Percentiles rank a stretch among this genome's conserved stretches.
Evolutionary conservation across 2,329 filamentous ascomycete species (phyloP).

Genomic region (Pyricularia grisea): DNA sequence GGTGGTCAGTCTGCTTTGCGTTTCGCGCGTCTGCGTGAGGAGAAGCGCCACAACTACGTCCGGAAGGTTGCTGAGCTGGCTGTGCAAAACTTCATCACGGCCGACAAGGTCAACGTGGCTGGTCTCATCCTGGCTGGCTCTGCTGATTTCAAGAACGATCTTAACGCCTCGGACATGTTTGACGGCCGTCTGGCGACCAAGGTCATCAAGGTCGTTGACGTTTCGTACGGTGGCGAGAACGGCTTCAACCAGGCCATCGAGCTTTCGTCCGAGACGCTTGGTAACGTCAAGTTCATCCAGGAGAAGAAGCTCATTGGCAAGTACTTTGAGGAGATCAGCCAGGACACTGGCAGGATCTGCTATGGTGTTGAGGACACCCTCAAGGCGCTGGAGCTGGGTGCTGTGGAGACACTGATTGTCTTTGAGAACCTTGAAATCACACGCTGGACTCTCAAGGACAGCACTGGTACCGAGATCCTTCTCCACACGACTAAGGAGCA

Average conservation of each 20-base stretch:
- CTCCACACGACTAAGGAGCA: conserved; percentile 84
- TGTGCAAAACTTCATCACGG: conserved; percentile 97
- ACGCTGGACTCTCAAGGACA: conserved; percentile 81
- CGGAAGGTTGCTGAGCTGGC: conserved; percentile 97
- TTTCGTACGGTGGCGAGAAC: conserved; percentile 98
- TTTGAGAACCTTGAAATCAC: conserved; percentile 96
- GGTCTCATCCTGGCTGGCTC: conserved; percentile 93
- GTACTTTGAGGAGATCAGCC: conserved; percentile 98
- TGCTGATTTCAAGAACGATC: conserved; percentile 98
- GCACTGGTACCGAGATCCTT: conserved; percentile 60
- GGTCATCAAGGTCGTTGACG: conserved; percentile 99
- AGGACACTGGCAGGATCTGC: conserved; percentile 93
- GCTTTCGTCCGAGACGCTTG: conserved; percentile 84
- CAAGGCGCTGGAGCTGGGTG: conserved; percentile 92
- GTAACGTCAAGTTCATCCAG: conserved; percentile 99
- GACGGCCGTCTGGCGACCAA: conserved; percentile 84
- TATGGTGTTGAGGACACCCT: conserved; percentile 97
- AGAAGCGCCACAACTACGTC: conserved; percentile 99
- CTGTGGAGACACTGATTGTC: conserved; percentile 88
- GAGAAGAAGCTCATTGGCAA: conserved; percentile 99
- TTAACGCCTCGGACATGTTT: conserved; percentile 96
- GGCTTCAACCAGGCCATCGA: conserved; percentile 99
- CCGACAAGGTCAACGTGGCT: conserved; percentile 96
- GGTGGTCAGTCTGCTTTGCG: conserved; percentile 98
- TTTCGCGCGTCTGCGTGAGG: conserved; percentile 98